A percentile compares a stretch with the other conserved stretches of the same genome.
These are phyloP conservation scores for Sesbania bispinosa DNA, from an alignment of 306 rosid species.

Conservation along the genomic window DNA sequence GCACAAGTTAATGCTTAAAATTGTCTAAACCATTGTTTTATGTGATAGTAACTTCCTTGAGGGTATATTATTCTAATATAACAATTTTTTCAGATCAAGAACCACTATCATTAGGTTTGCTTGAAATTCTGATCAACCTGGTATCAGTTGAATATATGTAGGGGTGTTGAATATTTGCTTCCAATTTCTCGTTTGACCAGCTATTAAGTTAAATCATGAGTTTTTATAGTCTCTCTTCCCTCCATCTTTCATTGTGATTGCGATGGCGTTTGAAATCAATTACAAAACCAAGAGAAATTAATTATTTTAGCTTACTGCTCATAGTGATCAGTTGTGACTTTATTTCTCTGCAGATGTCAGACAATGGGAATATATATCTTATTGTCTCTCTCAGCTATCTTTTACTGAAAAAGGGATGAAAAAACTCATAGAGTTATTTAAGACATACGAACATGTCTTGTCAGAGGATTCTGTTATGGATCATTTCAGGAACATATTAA, in stretches of 20 bases:
- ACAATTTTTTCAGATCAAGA: neutral
- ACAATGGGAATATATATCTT: constrained; percentile 87
- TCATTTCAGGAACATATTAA: constrained; percentile 69
- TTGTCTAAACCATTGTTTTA: neutral
- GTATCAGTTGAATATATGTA: neutral
- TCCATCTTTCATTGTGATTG: neutral
- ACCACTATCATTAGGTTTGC: neutral
- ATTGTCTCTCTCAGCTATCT: constrained; percentile 92
- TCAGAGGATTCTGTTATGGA: constrained; percentile 85
- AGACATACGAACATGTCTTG: constrained; percentile 73
- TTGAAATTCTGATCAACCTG: neutral
- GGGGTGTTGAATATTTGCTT: neutral
- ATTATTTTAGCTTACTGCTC: neutral
- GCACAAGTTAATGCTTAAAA: neutral
- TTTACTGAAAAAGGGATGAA: constrained; percentile 93
- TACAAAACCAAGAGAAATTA: neutral
- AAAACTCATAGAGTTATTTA: constrained; percentile 81
- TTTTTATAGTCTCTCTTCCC: neutral
- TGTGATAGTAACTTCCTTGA: neutral
- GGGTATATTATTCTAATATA: neutral
- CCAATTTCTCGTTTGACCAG: neutral
- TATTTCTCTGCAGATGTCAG: constrained; percentile 51
- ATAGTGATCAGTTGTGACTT: constrained; percentile 9
- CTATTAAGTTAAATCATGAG: neutral
- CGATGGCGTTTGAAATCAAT: neutral